These are phyloP conservation scores for Blumeria graminis DNA, from an alignment of 2,329 filamentous ascomycete species.

Conservation along the genomic window DNA sequence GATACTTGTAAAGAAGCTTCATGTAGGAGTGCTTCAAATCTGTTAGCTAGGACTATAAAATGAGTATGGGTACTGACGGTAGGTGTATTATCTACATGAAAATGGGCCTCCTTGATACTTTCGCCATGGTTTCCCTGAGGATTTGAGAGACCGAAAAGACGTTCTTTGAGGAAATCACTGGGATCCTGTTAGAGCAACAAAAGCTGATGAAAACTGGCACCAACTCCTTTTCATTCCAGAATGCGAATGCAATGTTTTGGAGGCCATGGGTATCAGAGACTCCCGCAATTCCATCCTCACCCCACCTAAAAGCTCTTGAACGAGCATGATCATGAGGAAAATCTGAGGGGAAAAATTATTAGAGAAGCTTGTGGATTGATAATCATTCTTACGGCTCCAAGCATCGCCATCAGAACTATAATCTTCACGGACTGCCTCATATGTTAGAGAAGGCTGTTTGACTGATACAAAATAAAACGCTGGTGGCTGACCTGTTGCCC, in stretches of 20 bases:
- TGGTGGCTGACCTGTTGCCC: constrained; percentile 51
- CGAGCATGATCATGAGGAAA: constrained; percentile 85
- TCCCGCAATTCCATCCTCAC: constrained; percentile 88
- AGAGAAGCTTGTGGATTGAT: constrained; percentile 4
- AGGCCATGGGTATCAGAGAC: constrained; percentile 79
- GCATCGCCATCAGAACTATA: constrained; percentile 78
- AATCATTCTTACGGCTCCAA: constrained; percentile 56
- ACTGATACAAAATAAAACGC: neutral
- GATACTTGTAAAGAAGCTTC: constrained; percentile 97
- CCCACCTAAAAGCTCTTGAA: constrained; percentile 78
- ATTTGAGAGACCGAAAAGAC: constrained; percentile 84
- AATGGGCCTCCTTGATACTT: constrained; percentile 89
- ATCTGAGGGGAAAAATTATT: constrained; percentile 27
- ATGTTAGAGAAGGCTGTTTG: neutral
- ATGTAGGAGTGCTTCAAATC: constrained; percentile 69
- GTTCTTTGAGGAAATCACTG: constrained; percentile 82
- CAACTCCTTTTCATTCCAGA: constrained; percentile 95
- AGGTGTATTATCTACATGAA: constrained; percentile 87
- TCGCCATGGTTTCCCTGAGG: constrained; percentile 95
- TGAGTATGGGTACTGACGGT: constrained; percentile 9
- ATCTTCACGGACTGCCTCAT: constrained; percentile 52
- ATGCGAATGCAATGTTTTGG: constrained; percentile 84
- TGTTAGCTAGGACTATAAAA: constrained; percentile 3
- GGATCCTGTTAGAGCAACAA: constrained; percentile 18
- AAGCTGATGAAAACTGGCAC: constrained; percentile 11